Evolutionary conservation across 176 grass and related monocot genomes (phyloP), one percentile per base, ranked within the genome.

Genomic region (Elymus sibiricus): DNA sequence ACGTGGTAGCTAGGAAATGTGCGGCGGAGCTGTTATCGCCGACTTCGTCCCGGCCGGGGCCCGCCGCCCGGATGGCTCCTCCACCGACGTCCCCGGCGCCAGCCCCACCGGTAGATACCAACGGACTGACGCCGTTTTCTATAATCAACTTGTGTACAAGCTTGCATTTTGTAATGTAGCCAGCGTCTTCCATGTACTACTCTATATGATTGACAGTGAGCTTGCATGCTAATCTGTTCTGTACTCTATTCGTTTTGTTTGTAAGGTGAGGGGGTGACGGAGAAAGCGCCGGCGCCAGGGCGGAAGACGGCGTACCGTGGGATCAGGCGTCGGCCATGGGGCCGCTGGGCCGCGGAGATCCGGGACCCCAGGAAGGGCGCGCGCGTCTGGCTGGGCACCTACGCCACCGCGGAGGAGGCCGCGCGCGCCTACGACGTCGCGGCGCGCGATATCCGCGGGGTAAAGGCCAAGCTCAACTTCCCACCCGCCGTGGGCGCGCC

Each of bases 271-370:
- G 84, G 67, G 49, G 0, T 15, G 42, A 29, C 55, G 66, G 69
- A 5, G 37, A 79, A 70, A 55, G 12, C 12, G n/a, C 89, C 64
- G 75, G 68, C 80, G 60, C 87, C 89, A 21, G 86, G 88, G 24
- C 59, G 88, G 74, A 90, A 88, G 90, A 94, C 72, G 70, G 84
- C 78, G 74, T 97, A 94, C 82, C 88, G 95, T 1, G 95, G 95
- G 4, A 94, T 97, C 65, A 61, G 95, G 55, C 86, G 92, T 21
- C 92, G 95, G 2, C 95, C 95, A 0, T 94, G 92, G 95, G 95
- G 95, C 28, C 91, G 91, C 10, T 97, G 90, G 90, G 95, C 95
- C n/a, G 95, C 95, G 84, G 95, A 97, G 92, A 97, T 97, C 84
- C 90, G 95, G 11, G 95, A 97, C 90, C 95, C 95, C 24, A 73